phyloP scores from a whole-genome alignment of 2,329 filamentous ascomycete species.

The Xylariaceae sp. region DNA sequence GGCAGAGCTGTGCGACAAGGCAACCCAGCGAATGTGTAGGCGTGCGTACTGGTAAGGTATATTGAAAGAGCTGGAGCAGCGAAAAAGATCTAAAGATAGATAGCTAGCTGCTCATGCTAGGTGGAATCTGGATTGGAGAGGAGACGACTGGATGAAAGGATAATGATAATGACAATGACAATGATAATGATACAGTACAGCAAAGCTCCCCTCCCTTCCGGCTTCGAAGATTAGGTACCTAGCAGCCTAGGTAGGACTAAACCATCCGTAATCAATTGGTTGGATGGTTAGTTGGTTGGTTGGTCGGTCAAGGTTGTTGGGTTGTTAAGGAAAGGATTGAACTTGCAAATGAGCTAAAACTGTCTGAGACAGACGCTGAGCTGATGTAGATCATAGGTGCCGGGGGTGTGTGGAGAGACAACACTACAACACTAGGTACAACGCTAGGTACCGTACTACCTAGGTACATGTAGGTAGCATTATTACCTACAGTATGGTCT shows the following conservation, averaged over 20 bases:
- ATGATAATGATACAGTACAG: not conserved
- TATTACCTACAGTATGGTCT: too few relatives aligned
- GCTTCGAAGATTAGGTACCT: conserved; percentile 19
- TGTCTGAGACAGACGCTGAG: conserved; percentile 26
- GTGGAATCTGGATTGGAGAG: not conserved
- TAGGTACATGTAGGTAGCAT: not conserved
- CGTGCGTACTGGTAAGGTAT: not conserved
- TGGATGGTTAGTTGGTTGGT: too few relatives aligned
- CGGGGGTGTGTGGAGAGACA: conserved; percentile 2
- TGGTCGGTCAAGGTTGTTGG: too few relatives aligned
- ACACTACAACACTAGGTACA: not conserved
- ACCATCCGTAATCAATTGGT: too few relatives aligned
- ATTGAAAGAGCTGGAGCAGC: too few relatives aligned
- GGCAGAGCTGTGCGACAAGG: conserved; percentile 22
- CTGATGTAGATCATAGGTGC: conserved; percentile 24
- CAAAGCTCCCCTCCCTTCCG: conserved; percentile 5
- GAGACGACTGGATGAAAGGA: not conserved
- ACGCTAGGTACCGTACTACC: too few relatives aligned
- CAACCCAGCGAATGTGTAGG: conserved; percentile 1
- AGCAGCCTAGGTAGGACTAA: too few relatives aligned
- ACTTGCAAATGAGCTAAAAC: conserved; percentile 28
- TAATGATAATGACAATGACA: not conserved
- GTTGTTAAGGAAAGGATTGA: too few relatives aligned
- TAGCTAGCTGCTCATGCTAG: conserved; percentile 5
- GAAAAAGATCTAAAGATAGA: too few relatives aligned